Conservation (phyloP, 192 early-diverging fungal genomes). For the Coemansia sp. region DNA sequence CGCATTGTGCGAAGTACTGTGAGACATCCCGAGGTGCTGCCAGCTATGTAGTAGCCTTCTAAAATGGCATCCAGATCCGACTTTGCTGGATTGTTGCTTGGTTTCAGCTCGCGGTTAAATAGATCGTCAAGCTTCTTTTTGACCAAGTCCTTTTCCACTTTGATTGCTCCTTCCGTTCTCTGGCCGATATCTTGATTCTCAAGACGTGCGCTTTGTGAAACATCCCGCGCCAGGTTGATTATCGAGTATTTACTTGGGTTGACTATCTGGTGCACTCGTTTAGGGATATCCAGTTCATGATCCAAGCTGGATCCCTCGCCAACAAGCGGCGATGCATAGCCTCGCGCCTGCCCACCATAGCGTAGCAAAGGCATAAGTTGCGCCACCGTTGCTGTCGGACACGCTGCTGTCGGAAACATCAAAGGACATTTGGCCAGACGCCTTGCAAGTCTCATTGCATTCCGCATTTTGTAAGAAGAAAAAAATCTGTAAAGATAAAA, state of each 20-base stretch:
- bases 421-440: neutral
- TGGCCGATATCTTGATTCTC: constrained; percentile 8
- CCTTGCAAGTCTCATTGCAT: constrained; percentile 14
- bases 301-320: constrained; percentile 3
- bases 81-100: neutral
- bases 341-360: neutral
- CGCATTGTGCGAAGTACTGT: constrained; percentile 40
- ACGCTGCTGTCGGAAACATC: neutral
- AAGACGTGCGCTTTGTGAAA: constrained; percentile 13
- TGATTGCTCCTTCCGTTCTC: neutral
- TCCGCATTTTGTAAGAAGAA: constrained; percentile 32
- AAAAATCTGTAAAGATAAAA: neutral
- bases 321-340: constrained; percentile 11
- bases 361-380: neutral
- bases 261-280: constrained; percentile 29
- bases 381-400: neutral
- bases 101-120: constrained; percentile 4
- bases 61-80: constrained; percentile 31
- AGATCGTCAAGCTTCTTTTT: constrained; percentile 14
- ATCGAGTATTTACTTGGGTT: constrained; percentile 29
- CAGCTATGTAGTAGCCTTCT: constrained; percentile 26
- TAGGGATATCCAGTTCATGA: neutral
- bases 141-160: neutral
- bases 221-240: constrained; percentile 23
- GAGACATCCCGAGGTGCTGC: constrained; percentile 9